Evolutionary conservation across 805 yeast species (phyloP).

Genomic region (Teunomyces pallodes): DNA sequence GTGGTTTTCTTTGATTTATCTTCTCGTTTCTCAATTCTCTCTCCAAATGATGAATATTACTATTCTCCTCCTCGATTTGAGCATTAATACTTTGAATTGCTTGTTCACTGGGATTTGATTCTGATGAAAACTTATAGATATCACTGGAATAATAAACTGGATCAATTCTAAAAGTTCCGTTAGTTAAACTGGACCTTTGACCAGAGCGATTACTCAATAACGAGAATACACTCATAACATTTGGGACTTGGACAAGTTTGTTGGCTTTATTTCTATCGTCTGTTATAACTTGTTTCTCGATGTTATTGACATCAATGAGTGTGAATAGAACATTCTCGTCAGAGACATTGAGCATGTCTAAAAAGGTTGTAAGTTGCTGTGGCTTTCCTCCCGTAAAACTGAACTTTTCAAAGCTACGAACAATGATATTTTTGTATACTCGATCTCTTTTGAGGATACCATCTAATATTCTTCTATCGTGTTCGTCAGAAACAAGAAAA

Average conservation of each 20-base stretch:
- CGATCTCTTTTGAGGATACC: conserved; percentile 28
- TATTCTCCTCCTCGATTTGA: conserved; percentile 8
- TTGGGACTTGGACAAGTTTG: conserved; percentile 24
- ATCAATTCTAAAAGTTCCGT: conserved; percentile 49
- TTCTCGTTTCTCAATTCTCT: conserved; percentile 5
- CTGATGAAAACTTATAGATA: conserved; percentile 28
- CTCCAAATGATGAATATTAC: conserved; percentile 2
- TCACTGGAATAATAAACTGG: conserved; percentile 47
- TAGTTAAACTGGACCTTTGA: conserved; percentile 35
- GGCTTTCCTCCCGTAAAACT: conserved; percentile 50
- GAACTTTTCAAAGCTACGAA: conserved; percentile 57
- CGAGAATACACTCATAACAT: conserved; percentile 43
- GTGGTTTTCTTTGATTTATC: conserved; percentile 7
- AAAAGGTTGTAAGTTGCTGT: conserved; percentile 39
- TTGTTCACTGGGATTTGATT: conserved; percentile 9
- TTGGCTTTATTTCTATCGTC: conserved; percentile 53
- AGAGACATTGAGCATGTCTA: conserved; percentile 59
- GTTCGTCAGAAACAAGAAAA: conserved; percentile 63
- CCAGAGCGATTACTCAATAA: conserved; percentile 46
- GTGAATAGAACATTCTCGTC: conserved; percentile 56
- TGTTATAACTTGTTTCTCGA: conserved; percentile 59
- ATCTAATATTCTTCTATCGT: conserved; percentile 48
- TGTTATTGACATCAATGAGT: conserved; percentile 58
- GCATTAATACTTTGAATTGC: conserved; percentile 13
- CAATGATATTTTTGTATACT: conserved; percentile 41